Conservation (phyloP, 2,329 filamentous ascomycete species). For the Decorospora gaudefroyi region DNA sequence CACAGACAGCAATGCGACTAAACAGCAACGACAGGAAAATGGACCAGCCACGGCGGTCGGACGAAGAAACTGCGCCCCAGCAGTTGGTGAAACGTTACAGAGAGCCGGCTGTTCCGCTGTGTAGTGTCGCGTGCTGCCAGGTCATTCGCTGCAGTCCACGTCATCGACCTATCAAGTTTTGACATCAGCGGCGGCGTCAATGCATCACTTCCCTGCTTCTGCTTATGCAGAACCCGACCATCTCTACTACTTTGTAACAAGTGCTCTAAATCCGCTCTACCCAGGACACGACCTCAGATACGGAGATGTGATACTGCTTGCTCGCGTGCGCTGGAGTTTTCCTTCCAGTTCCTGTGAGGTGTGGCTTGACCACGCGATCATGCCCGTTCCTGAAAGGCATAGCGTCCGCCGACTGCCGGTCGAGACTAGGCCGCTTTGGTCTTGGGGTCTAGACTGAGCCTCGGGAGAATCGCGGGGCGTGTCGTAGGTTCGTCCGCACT, state of each 20-base stretch:
- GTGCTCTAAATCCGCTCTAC: not conserved
- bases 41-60: constrained; percentile 4
- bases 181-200: constrained; percentile 3
- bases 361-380: constrained; percentile 1
- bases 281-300: not conserved
- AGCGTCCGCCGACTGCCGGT: constrained; percentile 12
- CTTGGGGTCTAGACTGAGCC: too few species aligned
- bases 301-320: not conserved
- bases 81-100: constrained; percentile 3
- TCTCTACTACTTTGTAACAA: too few species aligned
- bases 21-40: constrained; percentile 1
- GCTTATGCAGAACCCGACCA: too few species aligned
- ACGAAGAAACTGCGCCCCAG: constrained; percentile 9
- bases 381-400: constrained; percentile 2
- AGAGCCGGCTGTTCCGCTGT: constrained; percentile 15
- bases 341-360: not conserved
- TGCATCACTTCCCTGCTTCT: too few species aligned
- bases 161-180: constrained; percentile 7
- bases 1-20: constrained; percentile 11
- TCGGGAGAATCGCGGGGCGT: too few species aligned
- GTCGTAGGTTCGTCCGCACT: too few species aligned
- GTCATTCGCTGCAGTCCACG: constrained; percentile 7
- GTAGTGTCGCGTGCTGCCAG: constrained; percentile 3
- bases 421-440: not conserved
- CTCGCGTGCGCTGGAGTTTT: not conserved